Base-by-base conservation (phyloP, 805 yeast species). In the Pichia phayaonensis region DNA sequence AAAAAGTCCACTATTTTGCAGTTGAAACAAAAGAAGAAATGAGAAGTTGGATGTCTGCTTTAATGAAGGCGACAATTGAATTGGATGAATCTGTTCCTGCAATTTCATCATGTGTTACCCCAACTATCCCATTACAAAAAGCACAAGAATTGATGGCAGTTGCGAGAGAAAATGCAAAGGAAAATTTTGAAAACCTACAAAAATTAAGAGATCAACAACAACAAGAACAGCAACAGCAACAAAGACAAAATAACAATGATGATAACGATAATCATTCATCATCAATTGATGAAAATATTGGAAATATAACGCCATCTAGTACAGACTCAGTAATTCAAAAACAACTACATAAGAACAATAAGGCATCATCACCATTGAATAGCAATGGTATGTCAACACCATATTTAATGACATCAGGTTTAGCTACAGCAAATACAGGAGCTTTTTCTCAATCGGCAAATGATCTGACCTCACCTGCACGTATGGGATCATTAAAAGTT, bases 41-140 rank as follows among this genome's bases (percentile, higher is more conserved):
- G 96, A 76, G 96, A 63, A 78, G 77, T 2, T 94, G 99, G 99
- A 82, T 90, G 81, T 86, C 90, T 48, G 95, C 97, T 0, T 72
- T 94, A 54, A 87, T 90, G 81, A 89, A 90, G 53, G 95, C 98
- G 0, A 94, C 98, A 0, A 95, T 94, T 59, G 99, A 94, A 63
- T 75, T 95, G 50, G 99, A 94, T 68, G 97, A 94, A 51, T 68
- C 86, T 2, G 88, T 86, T 15, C 97, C 99, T 0, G 94, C 89
- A 2, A 84, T 90, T 11, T 85, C 96, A 53, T 86, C 97, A 16
- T 92, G 96, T 65, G 84, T 86, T 13, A 89, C 97, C 0, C 98
- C 99, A n/a, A 92, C 98, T 0, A 90, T 94, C 10, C 83, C 96
- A 12, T 71, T 94, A 55, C 79, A 81, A 45, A 83, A 81, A 59